Base-by-base conservation (phyloP, 305 asterid species). In the Rubia balearica region DNA sequence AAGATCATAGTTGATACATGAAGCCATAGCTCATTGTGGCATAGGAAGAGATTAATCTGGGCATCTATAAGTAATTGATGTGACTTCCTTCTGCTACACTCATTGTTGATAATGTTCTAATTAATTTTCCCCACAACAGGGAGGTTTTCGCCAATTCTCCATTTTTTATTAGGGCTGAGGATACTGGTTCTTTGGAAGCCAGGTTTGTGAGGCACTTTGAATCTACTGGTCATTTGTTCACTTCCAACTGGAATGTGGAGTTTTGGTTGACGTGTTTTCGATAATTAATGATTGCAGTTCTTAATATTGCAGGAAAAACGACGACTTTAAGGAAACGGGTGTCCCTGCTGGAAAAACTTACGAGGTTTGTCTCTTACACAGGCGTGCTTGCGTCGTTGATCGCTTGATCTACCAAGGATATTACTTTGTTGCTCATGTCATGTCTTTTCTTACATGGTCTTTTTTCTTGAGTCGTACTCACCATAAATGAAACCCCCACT, bases 121-220 rank as follows among this genome's bases (percentile, higher is more conserved):
- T 71, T 61, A 48, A 56, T 53, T 73, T 12, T 74, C 63, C 78
- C 61, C 81, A 80, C 77, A 75, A 69, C 91, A 94, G 99, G 83
- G 96, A 87, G 65, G 89, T 94, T 65, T 87, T 94, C 80, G 75
- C 88, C 49, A 94, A 94, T 78, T 86, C 99, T 72, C 99, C 99
- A 36, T 94, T 94, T 80, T 85, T 94, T 75, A 89, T 94, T 73
- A 78, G 85, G 61, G 98, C 99, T 9, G 96, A 88, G 74, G 97
- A 89, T 74, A 89, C 95, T 73, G 98, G 96, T 79, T 77, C 92
- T 72, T 76, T 84, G 75, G 83, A 81, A 63, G 84, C 75, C 83
- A 89, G 96, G 97, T 93, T 80, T 71, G 75, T 76, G 68, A 73
- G n/a, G 62, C 51, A 27, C 77, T 73, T 59, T 62, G 45, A 69